Base-by-base conservation (phyloP, 1,284 basidiomycete species). In the Rhodotorula sp. region DNA sequence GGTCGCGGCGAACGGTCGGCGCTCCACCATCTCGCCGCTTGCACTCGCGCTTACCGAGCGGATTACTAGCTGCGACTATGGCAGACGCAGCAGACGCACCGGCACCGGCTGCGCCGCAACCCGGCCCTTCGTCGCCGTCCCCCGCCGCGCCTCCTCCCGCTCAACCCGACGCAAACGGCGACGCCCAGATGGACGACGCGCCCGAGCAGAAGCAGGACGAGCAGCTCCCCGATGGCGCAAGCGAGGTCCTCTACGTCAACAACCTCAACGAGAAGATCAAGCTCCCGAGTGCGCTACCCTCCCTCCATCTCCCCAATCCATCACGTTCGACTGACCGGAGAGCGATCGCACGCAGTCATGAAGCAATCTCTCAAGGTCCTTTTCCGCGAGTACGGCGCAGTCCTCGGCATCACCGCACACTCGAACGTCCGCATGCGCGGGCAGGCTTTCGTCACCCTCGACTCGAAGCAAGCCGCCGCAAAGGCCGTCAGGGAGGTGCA, bases 251-350 rank as follows among this genome's bases (percentile, higher is more conserved):
- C 54, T 99, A 98, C 81, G 89, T 98, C 78, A 92, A 97, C 82
- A 99, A 99, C 83, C 84, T 99, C 80, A 98, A 99, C 82, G 96
- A 99, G 84, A 94, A 92, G 84, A 92, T 99, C 76, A 92, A 92
- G 82, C 85, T 94, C 29, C 61, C 62, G 48, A 67, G 74, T 73
- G 3, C 48, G 74, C 53, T 21, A 19, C 29, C 39, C 34, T 19
- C 53, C 9, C 44, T 34, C 37, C 21, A 46, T 27, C 10, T 37
- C 32, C 46, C 13, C 48, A 34, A 44, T 27, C 53, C 29, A 13
- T 8, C 32, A 10, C 32, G 6, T 21, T 13, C 10, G 37, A 5
- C 59, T 51, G 32, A 39, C 56, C 48, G 4, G 64, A 2, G 22
- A 12, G 27, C 22, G 36, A 3, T 13, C 32, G 17, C 27, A 21